Conservation (phyloP, 139 green algal genomes). For the Chlorella vulgaris region DNA sequence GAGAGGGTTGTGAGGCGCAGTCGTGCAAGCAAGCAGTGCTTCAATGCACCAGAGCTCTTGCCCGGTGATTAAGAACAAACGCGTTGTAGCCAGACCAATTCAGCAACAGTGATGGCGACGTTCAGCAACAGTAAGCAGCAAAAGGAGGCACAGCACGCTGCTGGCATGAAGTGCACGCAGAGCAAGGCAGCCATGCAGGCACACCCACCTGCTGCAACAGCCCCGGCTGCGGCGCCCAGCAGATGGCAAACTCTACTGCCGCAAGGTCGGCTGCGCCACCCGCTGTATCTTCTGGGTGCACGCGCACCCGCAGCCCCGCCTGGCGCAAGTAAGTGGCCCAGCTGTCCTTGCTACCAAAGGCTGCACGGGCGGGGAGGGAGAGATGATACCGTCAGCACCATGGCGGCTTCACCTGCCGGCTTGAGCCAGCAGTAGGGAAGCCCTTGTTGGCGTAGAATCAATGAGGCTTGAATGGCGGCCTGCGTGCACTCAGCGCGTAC, state of each 20-base stretch:
- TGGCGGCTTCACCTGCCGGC: no score
- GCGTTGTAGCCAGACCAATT: no score
- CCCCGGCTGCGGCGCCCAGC: slow-evolving; percentile 14
- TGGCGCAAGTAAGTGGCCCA: slow-evolving; percentile 22
- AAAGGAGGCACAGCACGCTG: neutral
- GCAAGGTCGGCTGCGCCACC: neutral
- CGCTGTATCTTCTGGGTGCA: slow-evolving; percentile 20
- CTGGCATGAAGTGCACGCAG: neutral
- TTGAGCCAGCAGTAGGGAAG: no score
- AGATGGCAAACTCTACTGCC: slow-evolving; percentile 34
- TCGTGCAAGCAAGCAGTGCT: no score
- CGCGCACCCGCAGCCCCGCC: slow-evolving; percentile 29
- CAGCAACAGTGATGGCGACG: no score
- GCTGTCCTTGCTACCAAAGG: slow-evolving; percentile 23
- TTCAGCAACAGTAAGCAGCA: neutral
- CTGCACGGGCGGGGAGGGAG: slow-evolving; percentile 1
- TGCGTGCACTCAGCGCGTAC: no score
- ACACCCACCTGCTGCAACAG: slow-evolving; percentile 26
- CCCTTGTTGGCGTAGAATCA: no score
- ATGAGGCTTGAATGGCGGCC: no score
- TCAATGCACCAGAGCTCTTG: no score
- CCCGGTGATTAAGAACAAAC: no score
- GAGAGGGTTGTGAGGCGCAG: neutral
- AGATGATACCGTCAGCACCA: neutral
- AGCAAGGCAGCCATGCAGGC: neutral